Evolutionary conservation across 371 early-diverging fungal species (phyloP), one percentile per base, ranked within the genome.

Genomic region (Choanephora cucurbitarum): DNA sequence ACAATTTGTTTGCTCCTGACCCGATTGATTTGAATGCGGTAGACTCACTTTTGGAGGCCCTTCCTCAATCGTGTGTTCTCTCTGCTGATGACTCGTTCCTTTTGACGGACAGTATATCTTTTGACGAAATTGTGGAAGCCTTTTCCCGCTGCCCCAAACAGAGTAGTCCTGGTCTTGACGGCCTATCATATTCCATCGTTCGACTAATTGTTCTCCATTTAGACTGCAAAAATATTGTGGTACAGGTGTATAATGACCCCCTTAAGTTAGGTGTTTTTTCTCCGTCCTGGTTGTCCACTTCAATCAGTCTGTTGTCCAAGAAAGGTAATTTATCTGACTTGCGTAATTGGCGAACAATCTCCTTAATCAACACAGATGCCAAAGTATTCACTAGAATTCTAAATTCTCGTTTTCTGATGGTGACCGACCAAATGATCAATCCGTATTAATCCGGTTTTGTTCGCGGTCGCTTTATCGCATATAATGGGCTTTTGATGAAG

Each of bases 261-360:
- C 49, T 67, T 3, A 6, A 22, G 7, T 28, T 28, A 7, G 52
- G 51, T 18, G 6, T 42, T 4, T 63, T 63, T 18, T 69, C 69
- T 17, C 2, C 17, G 0, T 54, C 61, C 1, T 76, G 70, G 77
- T 13, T 17, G 0, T 11, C 56, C 0, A 72, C 69, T 9, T 47
- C 48, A 33, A 49, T 72, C 37, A 21, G 50, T 11, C 51, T 75
- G 0, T 50, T 70, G n/a, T 54, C 52, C 52, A 68, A 69, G 43
- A 65, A 59, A 39, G 66, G 66, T 6, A 58, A 64, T 14, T 13
- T 59, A 0, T 37, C 51, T 5, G 43, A 19, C 2, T 39, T 66
- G n/a, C 40, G 42, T 1, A 71, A 64, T 50, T 71, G 65, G 62
- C 34, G 69, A 1, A 69, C 69, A 15, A 64, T 73, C 0, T 57